Evolutionary conservation across 2,329 filamentous ascomycete species (phyloP).

Genomic region (Aspergillus transmontanensis): DNA sequence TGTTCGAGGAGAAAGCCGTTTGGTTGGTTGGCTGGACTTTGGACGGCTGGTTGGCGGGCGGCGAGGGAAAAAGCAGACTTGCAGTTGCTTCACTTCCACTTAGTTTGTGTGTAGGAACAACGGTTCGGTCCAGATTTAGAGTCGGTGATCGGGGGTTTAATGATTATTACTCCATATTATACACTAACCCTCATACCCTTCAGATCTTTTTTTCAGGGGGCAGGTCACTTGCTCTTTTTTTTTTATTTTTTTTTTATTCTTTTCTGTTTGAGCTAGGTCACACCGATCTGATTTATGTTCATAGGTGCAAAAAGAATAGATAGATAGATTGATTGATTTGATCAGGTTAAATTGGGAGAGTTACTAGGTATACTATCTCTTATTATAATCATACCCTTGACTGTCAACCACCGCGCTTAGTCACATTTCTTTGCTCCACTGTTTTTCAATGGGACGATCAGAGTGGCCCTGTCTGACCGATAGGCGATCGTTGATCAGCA

Average conservation of each 20-base stretch:
- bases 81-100: neutral
- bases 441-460: conserved; percentile 9
- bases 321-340: neutral
- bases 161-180: conserved; percentile 3
- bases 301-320: neutral
- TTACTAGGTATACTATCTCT: neutral
- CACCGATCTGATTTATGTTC: neutral
- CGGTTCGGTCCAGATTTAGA: conserved; percentile 9
- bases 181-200: neutral
- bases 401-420: conserved; percentile 9
- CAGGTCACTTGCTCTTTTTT: neutral
- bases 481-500: conserved; percentile 15
- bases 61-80: conserved; percentile 4
- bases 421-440: conserved; percentile 5
- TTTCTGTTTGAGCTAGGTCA: neutral
- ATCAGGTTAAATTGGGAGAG: neutral
- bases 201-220: neutral
- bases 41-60: conserved; percentile 3
- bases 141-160: conserved; percentile 2
- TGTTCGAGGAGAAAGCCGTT: neutral
- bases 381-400: neutral
- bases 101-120: conserved; percentile 4
- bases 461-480: conserved; percentile 5
- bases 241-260: neutral
- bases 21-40: conserved; percentile 9